Percentiles rank a stretch among this genome's conserved stretches.
Conservation (phyloP, 257 asterid genomes). For the Henckelia pumila region DNA sequence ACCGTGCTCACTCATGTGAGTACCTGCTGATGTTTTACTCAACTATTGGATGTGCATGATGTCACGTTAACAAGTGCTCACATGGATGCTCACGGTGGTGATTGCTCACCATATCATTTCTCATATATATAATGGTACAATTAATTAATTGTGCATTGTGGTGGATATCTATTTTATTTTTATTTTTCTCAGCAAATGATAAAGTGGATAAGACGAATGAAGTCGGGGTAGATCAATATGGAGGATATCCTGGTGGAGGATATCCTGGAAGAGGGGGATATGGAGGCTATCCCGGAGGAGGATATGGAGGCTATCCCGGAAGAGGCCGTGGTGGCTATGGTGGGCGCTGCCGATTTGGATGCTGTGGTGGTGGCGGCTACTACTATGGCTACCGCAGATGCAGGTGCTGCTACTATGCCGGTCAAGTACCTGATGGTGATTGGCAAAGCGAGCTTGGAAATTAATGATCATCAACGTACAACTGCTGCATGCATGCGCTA, state of each 20-base stretch:
- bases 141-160: too few relatives aligned
- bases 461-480: too few relatives aligned
- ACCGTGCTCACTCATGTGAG: too few relatives aligned
- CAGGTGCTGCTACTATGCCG: background rate
- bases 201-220: background rate
- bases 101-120: too few relatives aligned
- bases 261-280: constrained; percentile 24
- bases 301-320: constrained; percentile 6
- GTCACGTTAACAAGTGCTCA: too few relatives aligned
- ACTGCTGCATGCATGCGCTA: too few relatives aligned
- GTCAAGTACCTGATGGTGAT: background rate
- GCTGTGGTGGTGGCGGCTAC: background rate
- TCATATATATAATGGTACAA: too few relatives aligned
- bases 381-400: too few relatives aligned
- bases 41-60: too few relatives aligned
- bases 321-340: background rate
- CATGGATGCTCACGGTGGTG: too few relatives aligned
- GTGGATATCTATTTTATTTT: too few relatives aligned
- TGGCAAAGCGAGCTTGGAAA: background rate
- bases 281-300: constrained; percentile 19
- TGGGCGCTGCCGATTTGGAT: background rate
- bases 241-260: background rate
- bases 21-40: too few relatives aligned
- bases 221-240: constrained; percentile 19
- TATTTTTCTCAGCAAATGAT: background rate